A percentile compares a stretch with the other conserved stretches of the same genome.
These are phyloP conservation scores for Cutaneotrichosporon sp. DNA, from an alignment of 1,284 basidiomycete species.

Conservation along the genomic window DNA sequence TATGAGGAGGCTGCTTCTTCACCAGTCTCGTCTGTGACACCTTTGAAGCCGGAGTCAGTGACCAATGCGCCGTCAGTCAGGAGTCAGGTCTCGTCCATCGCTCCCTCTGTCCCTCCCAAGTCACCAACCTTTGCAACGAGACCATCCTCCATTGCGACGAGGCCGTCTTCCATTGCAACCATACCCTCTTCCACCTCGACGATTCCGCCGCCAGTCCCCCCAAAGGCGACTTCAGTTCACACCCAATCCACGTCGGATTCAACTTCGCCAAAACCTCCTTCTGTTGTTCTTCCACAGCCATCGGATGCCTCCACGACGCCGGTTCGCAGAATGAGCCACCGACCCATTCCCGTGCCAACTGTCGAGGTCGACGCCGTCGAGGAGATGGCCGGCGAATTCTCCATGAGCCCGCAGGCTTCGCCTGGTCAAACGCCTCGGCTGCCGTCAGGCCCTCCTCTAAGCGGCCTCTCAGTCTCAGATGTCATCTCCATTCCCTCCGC, in stretches of 20 bases:
- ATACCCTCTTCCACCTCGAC: background rate
- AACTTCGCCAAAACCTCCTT: background rate
- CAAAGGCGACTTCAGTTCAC: background rate
- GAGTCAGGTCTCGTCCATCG: background rate
- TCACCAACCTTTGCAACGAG: background rate
- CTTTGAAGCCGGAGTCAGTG: background rate
- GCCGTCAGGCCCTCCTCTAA: conserved; percentile 13
- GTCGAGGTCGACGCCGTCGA: conserved; percentile 1
- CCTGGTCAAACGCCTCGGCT: background rate
- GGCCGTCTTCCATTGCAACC: background rate
- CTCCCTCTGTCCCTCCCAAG: background rate
- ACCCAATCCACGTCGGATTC: background rate
- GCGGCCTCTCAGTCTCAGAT: conserved; percentile 21
- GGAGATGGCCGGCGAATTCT: background rate
- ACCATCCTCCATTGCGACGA: background rate
- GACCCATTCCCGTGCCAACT: background rate
- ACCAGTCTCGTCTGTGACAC: too few species aligned
- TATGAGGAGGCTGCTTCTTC: background rate
- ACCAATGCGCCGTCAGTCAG: background rate
- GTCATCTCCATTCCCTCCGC: conserved; percentile 14
- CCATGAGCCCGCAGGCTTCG: background rate
- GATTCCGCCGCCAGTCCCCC: background rate
- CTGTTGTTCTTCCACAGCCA: background rate
- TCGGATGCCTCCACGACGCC: background rate
- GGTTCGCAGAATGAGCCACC: background rate